Conservation (phyloP, 1,284 basidiomycete genomes). For the Uromyces viciae-fabae region DNA sequence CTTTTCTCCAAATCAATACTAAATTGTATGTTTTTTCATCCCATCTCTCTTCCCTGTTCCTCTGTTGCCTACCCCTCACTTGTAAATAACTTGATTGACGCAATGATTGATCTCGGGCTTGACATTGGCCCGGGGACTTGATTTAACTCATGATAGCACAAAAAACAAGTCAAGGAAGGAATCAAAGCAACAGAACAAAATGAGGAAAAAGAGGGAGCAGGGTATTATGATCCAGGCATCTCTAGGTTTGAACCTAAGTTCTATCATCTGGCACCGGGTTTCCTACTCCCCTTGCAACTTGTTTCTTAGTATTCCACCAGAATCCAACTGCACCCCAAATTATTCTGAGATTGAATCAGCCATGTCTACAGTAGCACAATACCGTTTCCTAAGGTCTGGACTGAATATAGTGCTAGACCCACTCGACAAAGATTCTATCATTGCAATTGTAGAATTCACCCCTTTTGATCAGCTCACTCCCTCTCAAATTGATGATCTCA, state of each 20-base stretch:
- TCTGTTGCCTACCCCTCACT: too few relatives aligned
- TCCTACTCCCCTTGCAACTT: neutral
- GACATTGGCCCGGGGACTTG: neutral
- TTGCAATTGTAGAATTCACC: neutral
- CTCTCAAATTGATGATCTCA: neutral
- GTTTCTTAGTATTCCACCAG: neutral
- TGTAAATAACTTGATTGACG: neutral
- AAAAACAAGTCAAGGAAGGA: neutral
- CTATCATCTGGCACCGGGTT: neutral
- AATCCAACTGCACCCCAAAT: neutral
- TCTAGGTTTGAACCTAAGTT: neutral
- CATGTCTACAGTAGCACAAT: neutral
- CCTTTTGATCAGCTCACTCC: neutral
- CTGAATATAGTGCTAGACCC: neutral
- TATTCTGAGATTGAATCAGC: neutral
- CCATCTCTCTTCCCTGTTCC: too few relatives aligned
- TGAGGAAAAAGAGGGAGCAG: neutral
- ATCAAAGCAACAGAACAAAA: neutral
- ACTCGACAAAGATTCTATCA: neutral
- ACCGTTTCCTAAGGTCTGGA: neutral
- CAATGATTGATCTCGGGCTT: neutral
- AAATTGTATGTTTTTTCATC: too few relatives aligned
- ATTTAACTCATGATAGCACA: neutral
- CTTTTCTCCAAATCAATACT: too few relatives aligned
- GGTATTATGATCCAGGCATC: neutral